Base-by-base conservation (phyloP, 2,329 filamentous ascomycete species). In the Phialophora macrospora region DNA sequence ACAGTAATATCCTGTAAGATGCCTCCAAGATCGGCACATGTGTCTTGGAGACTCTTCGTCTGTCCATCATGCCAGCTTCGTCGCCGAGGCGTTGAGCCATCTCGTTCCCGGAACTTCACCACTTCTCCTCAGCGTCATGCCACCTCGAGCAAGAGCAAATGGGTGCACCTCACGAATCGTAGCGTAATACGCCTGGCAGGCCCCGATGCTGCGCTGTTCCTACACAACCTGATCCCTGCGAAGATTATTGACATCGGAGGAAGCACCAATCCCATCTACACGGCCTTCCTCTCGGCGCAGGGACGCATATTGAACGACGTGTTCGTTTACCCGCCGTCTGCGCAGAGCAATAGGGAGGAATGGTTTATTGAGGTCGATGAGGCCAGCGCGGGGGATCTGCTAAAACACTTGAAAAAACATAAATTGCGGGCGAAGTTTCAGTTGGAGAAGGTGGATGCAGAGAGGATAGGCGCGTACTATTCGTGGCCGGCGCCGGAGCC, bases 221-320 rank as follows among this genome's bases (percentile, higher is more conserved):
- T 99, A 1, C 93, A 98, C 77, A 93, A 94, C 61, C 86, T 96
- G 63, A 86, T 95, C 69, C 97, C 94, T 0, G 86, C 89, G 68
- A 90, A 88, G 60, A 78, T 84, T 73, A 7, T 74, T 77, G 69
- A 80, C 65, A 74, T 78, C 67, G 67, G 74, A 69, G 67, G 74
- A 68, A 48, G 70, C 74, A 60, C 73, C 72, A 61, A 74, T 67
- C 60, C 66, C 3, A 88, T 90, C 76, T 98, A 96, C 78, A 84
- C 90, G 6, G 92, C 88, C 0, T 97, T 99, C 74, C 83, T 99
- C 49, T 96, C 90, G 71, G 92, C 94, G 7, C 87, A 87, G 66
- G 95, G 95, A 49, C 87, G 93, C 64, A 85, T 99, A 9, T 81
- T 97, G 51, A 87, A 94, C 80, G 95, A 99, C 79, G 90, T 93